Percentiles rank a stretch among this genome's conserved stretches.
These are phyloP conservation scores for Speleostelium caveatum DNA, from an alignment of 78 protist genomes.

Conservation along the genomic window DNA sequence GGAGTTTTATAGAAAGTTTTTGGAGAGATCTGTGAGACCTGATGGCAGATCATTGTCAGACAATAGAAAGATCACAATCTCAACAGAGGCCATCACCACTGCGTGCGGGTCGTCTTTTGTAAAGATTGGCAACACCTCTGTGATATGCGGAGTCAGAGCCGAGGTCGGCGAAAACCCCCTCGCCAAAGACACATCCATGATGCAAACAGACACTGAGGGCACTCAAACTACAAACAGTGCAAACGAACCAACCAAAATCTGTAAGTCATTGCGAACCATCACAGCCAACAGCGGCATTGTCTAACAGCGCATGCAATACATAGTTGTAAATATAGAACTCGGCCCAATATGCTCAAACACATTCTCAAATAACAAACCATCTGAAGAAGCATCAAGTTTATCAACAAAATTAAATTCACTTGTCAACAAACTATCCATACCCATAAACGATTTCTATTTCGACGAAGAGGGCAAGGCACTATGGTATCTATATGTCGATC, in stretches of 20 bases:
- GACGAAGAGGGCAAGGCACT: slow-evolving; percentile 45
- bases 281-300: background rate
- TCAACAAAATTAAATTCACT: slow-evolving; percentile 42
- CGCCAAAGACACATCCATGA: too few relatives aligned
- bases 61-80: slow-evolving; percentile 44
- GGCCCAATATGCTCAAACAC: slow-evolving; percentile 79
- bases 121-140: slow-evolving; percentile 77
- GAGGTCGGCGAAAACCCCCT: slow-evolving; percentile 53
- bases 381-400: slow-evolving; percentile 73
- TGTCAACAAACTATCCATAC: slow-evolving; percentile 27
- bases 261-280: background rate
- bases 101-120: slow-evolving; percentile 77
- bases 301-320: background rate
- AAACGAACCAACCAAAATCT: background rate
- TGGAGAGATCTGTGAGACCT: slow-evolving; percentile 79
- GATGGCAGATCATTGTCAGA: slow-evolving; percentile 74
- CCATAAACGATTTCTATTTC: slow-evolving; percentile 28
- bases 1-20: slow-evolving; percentile 80
- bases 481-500: slow-evolving; percentile 82
- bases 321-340: slow-evolving; percentile 82
- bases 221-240: background rate
- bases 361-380: slow-evolving; percentile 68
- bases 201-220: background rate
- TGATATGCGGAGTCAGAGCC: slow-evolving; percentile 67
- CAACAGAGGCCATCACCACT: slow-evolving; percentile 70